A percentile compares a stretch with the other conserved stretches of the same genome.
Conservation (phyloP, 495 filamentous ascomycete species). For the Xylaria bambusicola region DNA sequence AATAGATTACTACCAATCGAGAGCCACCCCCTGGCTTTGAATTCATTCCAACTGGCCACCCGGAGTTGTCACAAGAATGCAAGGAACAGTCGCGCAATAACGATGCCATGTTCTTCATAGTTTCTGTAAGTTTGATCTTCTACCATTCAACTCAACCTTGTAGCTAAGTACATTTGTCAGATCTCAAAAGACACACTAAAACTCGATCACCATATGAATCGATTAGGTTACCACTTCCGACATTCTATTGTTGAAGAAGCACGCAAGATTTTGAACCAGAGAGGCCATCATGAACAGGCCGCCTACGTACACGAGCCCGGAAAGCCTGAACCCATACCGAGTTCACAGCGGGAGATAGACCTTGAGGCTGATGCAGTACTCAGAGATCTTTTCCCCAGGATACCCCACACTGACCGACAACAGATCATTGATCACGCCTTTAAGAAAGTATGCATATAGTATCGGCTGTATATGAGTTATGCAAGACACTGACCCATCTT, state of each 20-base stretch:
- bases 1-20: slow-evolving; percentile 44
- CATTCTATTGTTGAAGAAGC: slow-evolving; percentile 53
- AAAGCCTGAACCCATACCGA: slow-evolving; percentile 53
- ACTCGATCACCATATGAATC: slow-evolving; percentile 60
- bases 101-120: slow-evolving; percentile 70
- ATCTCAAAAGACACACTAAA: slow-evolving; percentile 24
- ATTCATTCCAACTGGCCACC: slow-evolving; percentile 82
- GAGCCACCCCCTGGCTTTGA: slow-evolving; percentile 74
- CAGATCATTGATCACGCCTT: slow-evolving; percentile 82
- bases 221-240: slow-evolving; percentile 78
- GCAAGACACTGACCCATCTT: slow-evolving; percentile 8
- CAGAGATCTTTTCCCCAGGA: slow-evolving; percentile 81
- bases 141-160: neutral
- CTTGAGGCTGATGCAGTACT: slow-evolving; percentile 73
- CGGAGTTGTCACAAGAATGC: slow-evolving; percentile 70
- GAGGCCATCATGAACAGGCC: slow-evolving; percentile 20
- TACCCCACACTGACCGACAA: slow-evolving; percentile 75
- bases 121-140: slow-evolving; percentile 66
- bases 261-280: slow-evolving; percentile 31
- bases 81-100: slow-evolving; percentile 76
- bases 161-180: slow-evolving; percentile 16
- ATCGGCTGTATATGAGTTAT: neutral
- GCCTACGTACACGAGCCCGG: slow-evolving; percentile 24
- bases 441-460: slow-evolving; percentile 61
- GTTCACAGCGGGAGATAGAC: slow-evolving; percentile 65